A percentile compares a stretch with the other conserved stretches of the same genome.
Conservation (phyloP, 208 protist genomes). For the Crithidia expoeki region DNA sequence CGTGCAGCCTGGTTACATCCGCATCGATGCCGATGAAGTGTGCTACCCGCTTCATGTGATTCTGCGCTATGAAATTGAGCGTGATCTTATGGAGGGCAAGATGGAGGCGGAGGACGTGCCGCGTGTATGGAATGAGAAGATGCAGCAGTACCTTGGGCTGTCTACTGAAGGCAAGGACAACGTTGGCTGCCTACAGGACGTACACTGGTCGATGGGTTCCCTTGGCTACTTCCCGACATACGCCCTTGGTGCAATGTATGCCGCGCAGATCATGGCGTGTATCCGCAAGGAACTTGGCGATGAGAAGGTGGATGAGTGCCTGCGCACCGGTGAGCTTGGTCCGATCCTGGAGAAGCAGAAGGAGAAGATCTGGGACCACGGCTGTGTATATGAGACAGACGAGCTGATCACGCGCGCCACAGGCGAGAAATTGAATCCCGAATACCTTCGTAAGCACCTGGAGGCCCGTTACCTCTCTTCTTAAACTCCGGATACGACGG, state of each 20-base stretch:
- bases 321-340: slow-evolving; percentile 61
- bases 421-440: slow-evolving; percentile 78
- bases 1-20: slow-evolving; percentile 79
- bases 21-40: slow-evolving; percentile 88
- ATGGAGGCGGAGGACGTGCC: slow-evolving; percentile 83
- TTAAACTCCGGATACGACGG: neutral
- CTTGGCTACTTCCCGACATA: slow-evolving; percentile 93
- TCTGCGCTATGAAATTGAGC: slow-evolving; percentile 91
- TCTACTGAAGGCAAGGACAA: slow-evolving; percentile 73
- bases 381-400: slow-evolving; percentile 61
- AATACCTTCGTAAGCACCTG: slow-evolving; percentile 81
- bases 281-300: slow-evolving; percentile 73
- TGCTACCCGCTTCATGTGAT: slow-evolving; percentile 92
- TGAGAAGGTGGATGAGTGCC: slow-evolving; percentile 49
- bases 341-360: slow-evolving; percentile 65
- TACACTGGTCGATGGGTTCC: slow-evolving; percentile 81
- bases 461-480: slow-evolving; percentile 68
- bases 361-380: slow-evolving; percentile 76
- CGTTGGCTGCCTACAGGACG: slow-evolving; percentile 86
- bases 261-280: slow-evolving; percentile 79
- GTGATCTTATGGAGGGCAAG: slow-evolving; percentile 78
- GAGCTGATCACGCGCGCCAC: slow-evolving; percentile 77
- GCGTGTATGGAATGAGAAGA: slow-evolving; percentile 83
- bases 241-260: slow-evolving; percentile 79
- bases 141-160: slow-evolving; percentile 87